A percentile compares a stretch with the other conserved stretches of the same genome.
phyloP scores from a whole-genome alignment of 1,139 yeast species.

The Scheffersomyces titani region DNA sequence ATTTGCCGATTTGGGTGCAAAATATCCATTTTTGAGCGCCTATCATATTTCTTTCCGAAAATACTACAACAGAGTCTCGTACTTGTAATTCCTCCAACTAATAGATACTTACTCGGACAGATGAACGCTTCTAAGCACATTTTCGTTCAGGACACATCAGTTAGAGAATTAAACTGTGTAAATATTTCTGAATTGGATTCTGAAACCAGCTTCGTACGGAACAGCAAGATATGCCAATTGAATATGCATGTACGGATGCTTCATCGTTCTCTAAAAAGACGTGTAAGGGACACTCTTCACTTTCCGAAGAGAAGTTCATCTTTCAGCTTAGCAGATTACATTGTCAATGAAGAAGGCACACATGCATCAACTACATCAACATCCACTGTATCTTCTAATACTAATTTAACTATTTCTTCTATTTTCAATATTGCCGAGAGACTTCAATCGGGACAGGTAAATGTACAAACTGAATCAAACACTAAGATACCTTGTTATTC shows the following conservation, averaged over 20 bases:
- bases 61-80: background rate
- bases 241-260: background rate
- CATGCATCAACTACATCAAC: background rate
- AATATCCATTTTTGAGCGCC: background rate
- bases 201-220: background rate
- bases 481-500: background rate
- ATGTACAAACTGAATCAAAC: background rate
- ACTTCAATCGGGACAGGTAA: background rate
- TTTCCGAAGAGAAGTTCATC: background rate
- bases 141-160: background rate
- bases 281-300: background rate
- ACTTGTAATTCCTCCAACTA: background rate
- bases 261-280: background rate
- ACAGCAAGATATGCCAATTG: background rate
- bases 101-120: background rate
- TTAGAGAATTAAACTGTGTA: background rate
- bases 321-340: background rate
- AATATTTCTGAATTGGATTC: background rate
- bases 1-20: background rate
- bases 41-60: background rate
- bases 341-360: background rate
- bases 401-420: background rate
- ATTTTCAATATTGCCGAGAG: background rate
- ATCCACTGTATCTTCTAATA: background rate
- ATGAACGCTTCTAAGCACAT: background rate